Percentiles rank a stretch among this genome's conserved stretches.
Evolutionary conservation across 176 grass and related monocot species (phyloP).

Genomic region (Tillandsia leiboldiana): DNA sequence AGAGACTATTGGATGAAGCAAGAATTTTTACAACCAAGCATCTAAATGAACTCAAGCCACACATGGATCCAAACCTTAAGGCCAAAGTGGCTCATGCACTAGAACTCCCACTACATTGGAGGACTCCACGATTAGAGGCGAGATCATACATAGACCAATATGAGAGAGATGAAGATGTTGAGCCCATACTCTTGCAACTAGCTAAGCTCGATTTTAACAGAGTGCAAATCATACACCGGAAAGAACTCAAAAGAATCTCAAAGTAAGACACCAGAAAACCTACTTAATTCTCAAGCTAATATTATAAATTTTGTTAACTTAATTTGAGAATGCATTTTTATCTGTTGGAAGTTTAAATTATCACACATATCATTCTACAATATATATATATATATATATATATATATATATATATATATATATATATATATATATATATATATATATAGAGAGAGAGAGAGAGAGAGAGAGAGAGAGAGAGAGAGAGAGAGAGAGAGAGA

Average conservation of each 20-base stretch:
- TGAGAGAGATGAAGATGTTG: background rate
- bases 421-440: too few relatives aligned
- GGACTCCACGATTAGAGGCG: slow-evolving; percentile 22
- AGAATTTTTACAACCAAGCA: slow-evolving; percentile 7
- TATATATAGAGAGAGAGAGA: too few relatives aligned
- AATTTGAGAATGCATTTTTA: too few relatives aligned
- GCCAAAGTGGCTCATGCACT: slow-evolving; percentile 12
- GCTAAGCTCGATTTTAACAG: slow-evolving; percentile 35
- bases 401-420: too few relatives aligned
- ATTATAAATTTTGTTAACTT: too few relatives aligned
- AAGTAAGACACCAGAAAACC: slow-evolving; percentile 9
- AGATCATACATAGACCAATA: slow-evolving; percentile 36
- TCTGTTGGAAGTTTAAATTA: too few relatives aligned
- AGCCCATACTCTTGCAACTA: slow-evolving; percentile 20
- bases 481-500: too few relatives aligned
- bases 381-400: too few relatives aligned
- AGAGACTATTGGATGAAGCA: slow-evolving; percentile 21
- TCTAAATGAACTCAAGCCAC: background rate
- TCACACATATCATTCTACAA: too few relatives aligned
- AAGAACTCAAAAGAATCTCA: slow-evolving; percentile 18
- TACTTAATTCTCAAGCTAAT: background rate
- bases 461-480: too few relatives aligned
- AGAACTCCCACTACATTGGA: slow-evolving; percentile 26
- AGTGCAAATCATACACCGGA: slow-evolving; percentile 26
- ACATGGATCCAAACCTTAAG: background rate